Evolutionary conservation across 2,329 filamentous ascomycete species (phyloP), one percentile per base, ranked within the genome.

Genomic region (Clonostachys rhizophaga): DNA sequence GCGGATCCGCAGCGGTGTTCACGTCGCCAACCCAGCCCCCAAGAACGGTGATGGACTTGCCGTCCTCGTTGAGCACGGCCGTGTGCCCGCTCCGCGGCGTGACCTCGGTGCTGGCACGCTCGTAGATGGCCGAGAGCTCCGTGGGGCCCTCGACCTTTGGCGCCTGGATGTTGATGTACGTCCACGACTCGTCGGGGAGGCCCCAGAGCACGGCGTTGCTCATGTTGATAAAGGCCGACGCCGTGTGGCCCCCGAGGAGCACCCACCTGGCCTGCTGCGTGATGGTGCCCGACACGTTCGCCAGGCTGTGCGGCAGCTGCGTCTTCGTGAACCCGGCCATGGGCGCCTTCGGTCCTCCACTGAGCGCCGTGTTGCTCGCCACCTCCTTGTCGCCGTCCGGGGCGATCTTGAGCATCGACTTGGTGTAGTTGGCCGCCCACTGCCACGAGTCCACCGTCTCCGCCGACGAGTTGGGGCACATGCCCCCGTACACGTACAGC

Each of bases 11-110:
- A 2, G 91, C 79, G 34, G 83, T 86, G 9, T 71, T 76, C 0
- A 87, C 75, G 58, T 95, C 84, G 5, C 91, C 92, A 5, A 96
- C 90, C 94, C 94, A 99, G 2, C 94, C 94, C 17, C 94, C 94
- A 50, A 91, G 75, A 2, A 99, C 70, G 39, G 96, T 71, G 9
- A 97, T 72, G n/a, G 79, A 82, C 24, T 72, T 79, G 0, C 91
- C 91, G 58, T 95, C 90, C 45, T 86, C 79, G 30, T 83, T 89
- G 5, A 96, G 69, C 2, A 96, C 79, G 1, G 92, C 84, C 0
- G 89, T 91, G 60, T 99, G 94, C 0, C 94, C 94, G 5, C 91
- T 96, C 47, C 94, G 76, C 36, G 90, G 89, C 54, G 95, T 87
- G 7, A 95, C 74, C 1, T 65, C 65, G 2, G 39, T 16, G 24